phyloP scores from a whole-genome alignment of 2,329 filamentous ascomycete species.

The Alternaria brassicae region DNA sequence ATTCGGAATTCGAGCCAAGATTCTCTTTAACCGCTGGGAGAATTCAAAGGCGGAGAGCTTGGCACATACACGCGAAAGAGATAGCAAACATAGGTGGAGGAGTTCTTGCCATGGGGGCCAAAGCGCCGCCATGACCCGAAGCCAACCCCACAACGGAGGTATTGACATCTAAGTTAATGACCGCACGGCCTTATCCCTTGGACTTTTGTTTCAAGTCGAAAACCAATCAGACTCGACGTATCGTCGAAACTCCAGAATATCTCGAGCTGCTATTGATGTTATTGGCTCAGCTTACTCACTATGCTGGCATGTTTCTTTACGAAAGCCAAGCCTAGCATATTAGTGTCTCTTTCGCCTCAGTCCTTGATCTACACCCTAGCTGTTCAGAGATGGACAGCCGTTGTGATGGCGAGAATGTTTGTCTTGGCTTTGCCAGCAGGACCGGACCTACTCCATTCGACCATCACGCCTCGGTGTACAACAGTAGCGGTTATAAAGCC shows the following conservation, averaged over 20 bases:
- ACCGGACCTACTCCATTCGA: constrained; percentile 12
- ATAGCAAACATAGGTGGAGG: constrained; percentile 7
- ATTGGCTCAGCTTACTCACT: constrained; percentile 1
- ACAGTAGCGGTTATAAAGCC: constrained; percentile 27
- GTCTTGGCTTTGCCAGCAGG: constrained; percentile 20
- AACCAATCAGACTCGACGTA: constrained; percentile 19
- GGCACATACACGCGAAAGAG: constrained; percentile 17
- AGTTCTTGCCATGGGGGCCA: constrained; percentile 14
- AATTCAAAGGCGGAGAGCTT: constrained; percentile 25
- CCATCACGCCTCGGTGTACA: constrained; percentile 9
- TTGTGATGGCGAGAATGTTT: constrained; percentile 20
- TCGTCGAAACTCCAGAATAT: not conserved
- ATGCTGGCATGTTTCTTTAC: constrained; percentile 4
- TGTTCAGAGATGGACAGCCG: constrained; percentile 23
- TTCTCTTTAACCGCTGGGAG: constrained; percentile 28
- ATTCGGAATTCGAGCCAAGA: constrained; percentile 21
- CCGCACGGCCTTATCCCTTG: constrained; percentile 22
- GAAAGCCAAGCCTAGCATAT: constrained; percentile 29
- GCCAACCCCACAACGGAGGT: constrained; percentile 26
- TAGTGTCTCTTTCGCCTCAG: constrained; percentile 19
- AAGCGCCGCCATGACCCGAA: constrained; percentile 15
- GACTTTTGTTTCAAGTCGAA: constrained; percentile 27
- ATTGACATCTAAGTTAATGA: constrained; percentile 36
- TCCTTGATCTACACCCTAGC: constrained; percentile 25
- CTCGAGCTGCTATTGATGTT: not conserved